These are phyloP conservation scores for Saccharomycopsis fodiens DNA, from an alignment of 805 yeast species.

Conservation along the genomic window DNA sequence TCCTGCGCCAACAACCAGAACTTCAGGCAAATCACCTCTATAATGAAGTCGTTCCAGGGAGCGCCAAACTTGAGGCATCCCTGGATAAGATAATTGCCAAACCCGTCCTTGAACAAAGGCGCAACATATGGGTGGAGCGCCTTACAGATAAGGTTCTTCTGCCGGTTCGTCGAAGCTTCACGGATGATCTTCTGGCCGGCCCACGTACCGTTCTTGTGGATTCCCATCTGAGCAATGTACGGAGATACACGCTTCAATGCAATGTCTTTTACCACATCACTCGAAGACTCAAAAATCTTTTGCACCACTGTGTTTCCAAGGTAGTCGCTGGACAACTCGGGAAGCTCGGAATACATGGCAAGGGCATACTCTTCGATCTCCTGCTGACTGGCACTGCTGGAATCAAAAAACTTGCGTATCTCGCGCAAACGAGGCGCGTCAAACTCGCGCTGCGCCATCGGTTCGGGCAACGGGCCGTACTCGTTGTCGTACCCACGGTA, in stretches of 20 bases:
- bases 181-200: slow-evolving; percentile 94
- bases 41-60: slow-evolving; percentile 84
- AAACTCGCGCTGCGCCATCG: slow-evolving; percentile 58
- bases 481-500: slow-evolving; percentile 44
- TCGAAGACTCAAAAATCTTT: slow-evolving; percentile 68
- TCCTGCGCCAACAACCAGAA: slow-evolving; percentile 79
- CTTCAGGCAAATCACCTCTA: slow-evolving; percentile 70
- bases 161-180: slow-evolving; percentile 55
- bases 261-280: slow-evolving; percentile 64
- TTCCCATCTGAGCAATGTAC: slow-evolving; percentile 81
- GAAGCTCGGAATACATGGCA: slow-evolving; percentile 81
- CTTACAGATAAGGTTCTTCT: slow-evolving; percentile 56
- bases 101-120: slow-evolving; percentile 86
- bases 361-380: slow-evolving; percentile 79
- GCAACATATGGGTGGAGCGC: slow-evolving; percentile 76
- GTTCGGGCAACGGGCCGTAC: slow-evolving; percentile 74
- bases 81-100: slow-evolving; percentile 94
- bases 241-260: slow-evolving; percentile 76
- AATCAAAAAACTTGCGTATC: slow-evolving; percentile 65
- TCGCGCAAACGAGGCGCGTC: slow-evolving; percentile 88
- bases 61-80: slow-evolving; percentile 85
- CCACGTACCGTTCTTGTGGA: slow-evolving; percentile 98
- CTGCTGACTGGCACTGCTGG: slow-evolving; percentile 40
- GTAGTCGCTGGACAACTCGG: slow-evolving; percentile 87
- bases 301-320: slow-evolving; percentile 95